Evolutionary conservation across 345 rosid species (phyloP).

Genomic region (Euphorbia pulcherrima): DNA sequence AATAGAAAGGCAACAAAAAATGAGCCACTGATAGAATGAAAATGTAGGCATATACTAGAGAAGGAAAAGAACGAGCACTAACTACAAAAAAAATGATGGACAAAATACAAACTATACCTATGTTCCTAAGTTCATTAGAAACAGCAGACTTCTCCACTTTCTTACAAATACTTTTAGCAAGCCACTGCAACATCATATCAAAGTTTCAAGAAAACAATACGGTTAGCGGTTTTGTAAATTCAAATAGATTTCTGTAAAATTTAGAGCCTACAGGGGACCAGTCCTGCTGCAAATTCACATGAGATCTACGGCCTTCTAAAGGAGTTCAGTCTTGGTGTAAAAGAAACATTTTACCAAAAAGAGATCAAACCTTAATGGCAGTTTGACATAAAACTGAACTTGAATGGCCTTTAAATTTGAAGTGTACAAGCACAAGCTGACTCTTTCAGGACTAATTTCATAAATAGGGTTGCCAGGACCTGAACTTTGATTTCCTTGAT

Average conservation of each 20-base stretch:
- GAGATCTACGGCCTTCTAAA: no score
- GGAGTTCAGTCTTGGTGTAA: no score
- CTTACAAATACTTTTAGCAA: slow-evolving; percentile 60
- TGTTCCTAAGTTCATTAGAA: slow-evolving; percentile 40
- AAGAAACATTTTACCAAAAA: no score
- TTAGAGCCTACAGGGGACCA: not conserved
- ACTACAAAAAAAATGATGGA: not conserved
- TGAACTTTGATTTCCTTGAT: no score
- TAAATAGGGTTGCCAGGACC: no score
- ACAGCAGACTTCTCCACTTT: slow-evolving; percentile 58
- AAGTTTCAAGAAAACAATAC: slow-evolving; percentile 4
- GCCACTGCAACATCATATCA: slow-evolving; percentile 47
- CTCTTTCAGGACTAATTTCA: no score
- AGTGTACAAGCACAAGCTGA: no score
- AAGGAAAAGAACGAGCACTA: not conserved
- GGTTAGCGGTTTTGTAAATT: not conserved
- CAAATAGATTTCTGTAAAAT: not conserved
- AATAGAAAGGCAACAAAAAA: slow-evolving; percentile 5
- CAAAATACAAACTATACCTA: slow-evolving; percentile 36
- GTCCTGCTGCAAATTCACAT: no score
- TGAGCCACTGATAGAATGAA: slow-evolving; percentile 12
- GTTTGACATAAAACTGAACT: no score
- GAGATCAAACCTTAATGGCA: no score
- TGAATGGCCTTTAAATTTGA: no score
- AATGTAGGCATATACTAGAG: not conserved